phyloP scores from a whole-genome alignment of 805 yeast species.

The Maudiozyma saulgeensis region DNA sequence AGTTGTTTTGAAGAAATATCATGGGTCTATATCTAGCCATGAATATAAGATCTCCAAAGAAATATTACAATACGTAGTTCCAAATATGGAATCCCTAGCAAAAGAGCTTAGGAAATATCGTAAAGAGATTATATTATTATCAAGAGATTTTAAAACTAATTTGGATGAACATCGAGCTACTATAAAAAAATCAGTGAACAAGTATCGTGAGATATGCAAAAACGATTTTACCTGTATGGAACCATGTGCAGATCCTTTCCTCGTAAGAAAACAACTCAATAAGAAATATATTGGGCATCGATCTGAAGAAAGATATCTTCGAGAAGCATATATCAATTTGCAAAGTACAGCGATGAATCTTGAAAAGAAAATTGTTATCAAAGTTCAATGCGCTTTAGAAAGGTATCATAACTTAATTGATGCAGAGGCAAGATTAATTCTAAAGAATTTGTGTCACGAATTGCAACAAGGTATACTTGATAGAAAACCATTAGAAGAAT shows the following conservation, averaged over 20 bases:
- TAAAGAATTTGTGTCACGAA: slow-evolving; percentile 40
- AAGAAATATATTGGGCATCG: slow-evolving; percentile 50
- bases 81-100: slow-evolving; percentile 46
- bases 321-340: slow-evolving; percentile 53
- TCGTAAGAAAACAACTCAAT: slow-evolving; percentile 49
- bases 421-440: slow-evolving; percentile 42
- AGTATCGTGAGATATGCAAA: slow-evolving; percentile 34
- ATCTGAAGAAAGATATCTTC: slow-evolving; percentile 51
- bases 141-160: slow-evolving; percentile 49
- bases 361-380: slow-evolving; percentile 51
- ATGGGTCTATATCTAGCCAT: slow-evolving; percentile 44
- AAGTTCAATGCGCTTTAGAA: slow-evolving; percentile 46
- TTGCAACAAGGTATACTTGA: slow-evolving; percentile 35
- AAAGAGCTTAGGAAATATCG: slow-evolving; percentile 64
- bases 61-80: slow-evolving; percentile 42
- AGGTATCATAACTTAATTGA: slow-evolving; percentile 41
- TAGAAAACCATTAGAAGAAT: slow-evolving; percentile 50
- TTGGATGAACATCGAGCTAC: slow-evolving; percentile 48
- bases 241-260: slow-evolving; percentile 46
- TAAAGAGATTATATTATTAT: slow-evolving; percentile 64
- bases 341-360: slow-evolving; percentile 56
- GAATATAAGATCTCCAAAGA: slow-evolving; percentile 45
- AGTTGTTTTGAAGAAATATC: slow-evolving; percentile 52
- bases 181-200: slow-evolving; percentile 47
- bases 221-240: slow-evolving; percentile 17